Conservation (phyloP, 2,329 filamentous ascomycete species). For the Zymoseptoria passerinii region DNA sequence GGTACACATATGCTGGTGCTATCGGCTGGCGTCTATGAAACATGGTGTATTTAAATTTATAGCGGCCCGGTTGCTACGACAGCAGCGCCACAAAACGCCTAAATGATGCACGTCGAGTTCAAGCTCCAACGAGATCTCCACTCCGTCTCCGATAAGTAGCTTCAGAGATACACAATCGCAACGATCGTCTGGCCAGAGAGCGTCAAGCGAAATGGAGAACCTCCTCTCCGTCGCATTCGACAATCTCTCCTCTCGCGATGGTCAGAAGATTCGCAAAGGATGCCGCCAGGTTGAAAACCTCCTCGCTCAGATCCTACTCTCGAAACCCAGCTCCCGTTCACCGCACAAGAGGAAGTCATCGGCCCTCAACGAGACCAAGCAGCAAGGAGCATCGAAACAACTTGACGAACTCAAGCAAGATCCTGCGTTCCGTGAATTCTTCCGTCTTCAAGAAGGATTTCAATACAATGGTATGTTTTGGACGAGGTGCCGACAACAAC, state of each 20-base stretch:
- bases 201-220: constrained; percentile 62
- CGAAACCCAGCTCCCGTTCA: constrained; percentile 33
- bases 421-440: constrained; percentile 89
- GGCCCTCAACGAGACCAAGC: constrained; percentile 24
- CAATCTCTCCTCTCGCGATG: constrained; percentile 88
- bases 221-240: constrained; percentile 90
- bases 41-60: not conserved
- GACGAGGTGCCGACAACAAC: not conserved
- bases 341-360: constrained; percentile 34
- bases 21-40: not conserved
- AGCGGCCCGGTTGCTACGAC: not conserved
- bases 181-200: not conserved
- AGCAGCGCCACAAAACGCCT: not conserved
- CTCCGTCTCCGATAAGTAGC: not conserved
- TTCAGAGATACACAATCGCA: not conserved
- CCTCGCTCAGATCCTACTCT: constrained; percentile 87
- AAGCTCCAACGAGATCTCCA: not conserved
- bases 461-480: constrained; percentile 71
- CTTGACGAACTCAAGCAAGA: constrained; percentile 67
- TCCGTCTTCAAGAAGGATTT: constrained; percentile 92
- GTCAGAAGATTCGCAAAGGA: constrained; percentile 83
- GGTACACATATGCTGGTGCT: too few relatives aligned
- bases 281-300: constrained; percentile 89
- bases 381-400: constrained; percentile 42
- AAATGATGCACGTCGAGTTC: too few relatives aligned